A percentile compares a stretch with the other conserved stretches of the same genome.
These are phyloP conservation scores for Priceomyces castillae DNA, from an alignment of 805 yeast species.

Conservation along the genomic window DNA sequence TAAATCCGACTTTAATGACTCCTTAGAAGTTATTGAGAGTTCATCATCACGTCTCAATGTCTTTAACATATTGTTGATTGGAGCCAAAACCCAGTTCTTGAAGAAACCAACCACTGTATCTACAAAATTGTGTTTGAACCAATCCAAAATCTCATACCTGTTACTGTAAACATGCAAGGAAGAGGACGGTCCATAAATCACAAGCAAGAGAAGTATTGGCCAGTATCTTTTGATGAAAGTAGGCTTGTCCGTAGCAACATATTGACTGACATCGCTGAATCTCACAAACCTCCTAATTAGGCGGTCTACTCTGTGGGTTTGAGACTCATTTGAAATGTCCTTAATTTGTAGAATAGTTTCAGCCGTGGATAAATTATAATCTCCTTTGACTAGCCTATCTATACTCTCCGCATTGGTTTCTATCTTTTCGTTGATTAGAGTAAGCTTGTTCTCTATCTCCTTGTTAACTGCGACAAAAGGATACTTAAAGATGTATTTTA, in stretches of 20 bases:
- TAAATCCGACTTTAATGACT: slow-evolving; percentile 74
- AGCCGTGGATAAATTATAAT: slow-evolving; percentile 12
- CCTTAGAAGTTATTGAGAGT: slow-evolving; percentile 75
- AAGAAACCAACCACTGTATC: slow-evolving; percentile 68
- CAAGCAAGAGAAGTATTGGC: slow-evolving; percentile 50
- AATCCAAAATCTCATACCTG: slow-evolving; percentile 50
- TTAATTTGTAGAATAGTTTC: slow-evolving; percentile 6
- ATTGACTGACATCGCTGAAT: slow-evolving; percentile 7
- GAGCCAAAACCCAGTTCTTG: slow-evolving; percentile 80
- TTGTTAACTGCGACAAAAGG: slow-evolving; percentile 23
- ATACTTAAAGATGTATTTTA: slow-evolving; percentile 11
- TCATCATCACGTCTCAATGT: slow-evolving; percentile 81
- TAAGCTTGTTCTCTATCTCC: slow-evolving; percentile 25
- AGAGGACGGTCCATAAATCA: slow-evolving; percentile 55
- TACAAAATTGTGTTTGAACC: slow-evolving; percentile 57
- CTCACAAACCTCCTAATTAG: slow-evolving; percentile 10
- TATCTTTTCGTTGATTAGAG: slow-evolving; percentile 20
- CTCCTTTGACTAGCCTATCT: slow-evolving; percentile 23
- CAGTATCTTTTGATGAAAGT: slow-evolving; percentile 53
- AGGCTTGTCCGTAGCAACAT: slow-evolving; percentile 30
- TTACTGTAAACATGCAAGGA: slow-evolving; percentile 45
- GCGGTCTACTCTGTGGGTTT: slow-evolving; percentile 6
- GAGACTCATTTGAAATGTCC: background rate
- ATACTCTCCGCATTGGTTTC: slow-evolving; percentile 20
- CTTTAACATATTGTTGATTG: slow-evolving; percentile 64